A percentile compares a stretch with the other conserved stretches of the same genome.
These are phyloP conservation scores for Penicillium sp. DNA, from an alignment of 2,329 filamentous ascomycete genomes.

Conservation along the genomic window DNA sequence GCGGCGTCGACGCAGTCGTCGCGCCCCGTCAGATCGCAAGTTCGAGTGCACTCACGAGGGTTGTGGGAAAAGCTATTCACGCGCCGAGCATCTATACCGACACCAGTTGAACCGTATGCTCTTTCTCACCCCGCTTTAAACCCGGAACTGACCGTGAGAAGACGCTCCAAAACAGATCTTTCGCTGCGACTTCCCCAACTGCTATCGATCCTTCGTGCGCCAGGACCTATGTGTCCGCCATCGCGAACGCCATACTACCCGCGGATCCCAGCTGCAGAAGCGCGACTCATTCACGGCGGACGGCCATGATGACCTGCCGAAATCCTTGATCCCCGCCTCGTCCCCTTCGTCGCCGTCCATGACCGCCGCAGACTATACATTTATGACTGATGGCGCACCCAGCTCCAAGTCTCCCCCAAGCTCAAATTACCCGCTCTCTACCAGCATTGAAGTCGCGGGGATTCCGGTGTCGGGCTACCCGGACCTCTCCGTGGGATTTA, in stretches of 20 bases:
- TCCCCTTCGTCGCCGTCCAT: slow-evolving; percentile 24
- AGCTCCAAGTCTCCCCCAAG: slow-evolving; percentile 16
- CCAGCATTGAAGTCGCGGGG: slow-evolving; percentile 16
- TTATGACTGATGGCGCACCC: slow-evolving; percentile 10
- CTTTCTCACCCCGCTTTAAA: background rate
- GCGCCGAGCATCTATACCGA: slow-evolving; percentile 93
- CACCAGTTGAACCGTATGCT: slow-evolving; percentile 85
- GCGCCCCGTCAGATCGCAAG: slow-evolving; percentile 49
- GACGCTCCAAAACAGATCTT: slow-evolving; percentile 95
- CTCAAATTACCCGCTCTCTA: slow-evolving; percentile 20
- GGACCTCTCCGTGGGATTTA: slow-evolving; percentile 16
- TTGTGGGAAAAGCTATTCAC: slow-evolving; percentile 94
- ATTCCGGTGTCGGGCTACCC: slow-evolving; percentile 18
- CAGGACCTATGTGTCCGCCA: slow-evolving; percentile 89
- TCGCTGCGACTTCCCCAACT: slow-evolving; percentile 87
- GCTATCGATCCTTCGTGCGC: slow-evolving; percentile 85
- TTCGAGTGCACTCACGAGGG: slow-evolving; percentile 82
- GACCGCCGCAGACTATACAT: slow-evolving; percentile 19
- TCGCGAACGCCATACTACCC: slow-evolving; percentile 73
- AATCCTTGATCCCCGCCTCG: slow-evolving; percentile 15
- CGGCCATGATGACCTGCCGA: slow-evolving; percentile 15
- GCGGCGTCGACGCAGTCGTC: slow-evolving; percentile 47
- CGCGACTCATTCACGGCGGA: slow-evolving; percentile 45
- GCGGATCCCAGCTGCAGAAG: slow-evolving; percentile 53
- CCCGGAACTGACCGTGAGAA: slow-evolving; percentile 33